Evolutionary conservation across 2,329 filamentous ascomycete genomes (phyloP).

Genomic region (Emericellopsis atlantica): DNA sequence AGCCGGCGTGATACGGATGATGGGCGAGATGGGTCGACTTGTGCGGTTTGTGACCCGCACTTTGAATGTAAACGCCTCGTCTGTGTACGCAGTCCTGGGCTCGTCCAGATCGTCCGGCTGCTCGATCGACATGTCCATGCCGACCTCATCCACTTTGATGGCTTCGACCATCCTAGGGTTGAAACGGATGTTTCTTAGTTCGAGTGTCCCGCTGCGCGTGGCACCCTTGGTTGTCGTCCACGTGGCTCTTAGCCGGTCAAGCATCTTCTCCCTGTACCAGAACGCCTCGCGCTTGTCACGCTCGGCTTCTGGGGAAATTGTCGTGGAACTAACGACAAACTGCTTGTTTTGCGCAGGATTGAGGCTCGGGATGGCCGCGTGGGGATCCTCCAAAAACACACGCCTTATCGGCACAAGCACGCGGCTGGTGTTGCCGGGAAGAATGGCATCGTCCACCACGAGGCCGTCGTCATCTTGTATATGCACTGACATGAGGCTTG

Average conservation of each 20-base stretch:
- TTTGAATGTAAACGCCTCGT: conserved; percentile 53
- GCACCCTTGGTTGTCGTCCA: conserved; percentile 51
- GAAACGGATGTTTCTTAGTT: conserved; percentile 64
- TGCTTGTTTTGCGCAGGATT: conserved; percentile 79
- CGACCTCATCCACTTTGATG: conserved; percentile 68
- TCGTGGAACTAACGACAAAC: conserved; percentile 75
- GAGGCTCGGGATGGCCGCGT: conserved; percentile 66
- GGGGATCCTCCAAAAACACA: conserved; percentile 63
- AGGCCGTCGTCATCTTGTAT: conserved; percentile 41
- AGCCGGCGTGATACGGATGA: conserved; percentile 66
- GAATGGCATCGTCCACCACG: conserved; percentile 39
- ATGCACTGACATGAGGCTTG: conserved; percentile 58
- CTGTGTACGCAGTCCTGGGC: conserved; percentile 18
- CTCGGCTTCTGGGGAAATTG: conserved; percentile 69
- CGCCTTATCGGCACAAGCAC: conserved; percentile 65
- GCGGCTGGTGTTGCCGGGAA: conserved; percentile 59
- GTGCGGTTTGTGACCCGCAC: conserved; percentile 69
- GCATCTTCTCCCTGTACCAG: conserved; percentile 77
- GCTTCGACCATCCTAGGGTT: conserved; percentile 71
- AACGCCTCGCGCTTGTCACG: conserved; percentile 70
- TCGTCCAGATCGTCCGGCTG: conserved; percentile 8
- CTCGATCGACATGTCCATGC: conserved; percentile 47
- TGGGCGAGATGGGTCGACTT: conserved; percentile 50
- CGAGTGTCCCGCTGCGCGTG: conserved; percentile 52
- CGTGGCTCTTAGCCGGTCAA: conserved; percentile 55